These are phyloP conservation scores for Xylaria polymorpha DNA, from an alignment of 2,329 filamentous ascomycete species.

Conservation along the genomic window DNA sequence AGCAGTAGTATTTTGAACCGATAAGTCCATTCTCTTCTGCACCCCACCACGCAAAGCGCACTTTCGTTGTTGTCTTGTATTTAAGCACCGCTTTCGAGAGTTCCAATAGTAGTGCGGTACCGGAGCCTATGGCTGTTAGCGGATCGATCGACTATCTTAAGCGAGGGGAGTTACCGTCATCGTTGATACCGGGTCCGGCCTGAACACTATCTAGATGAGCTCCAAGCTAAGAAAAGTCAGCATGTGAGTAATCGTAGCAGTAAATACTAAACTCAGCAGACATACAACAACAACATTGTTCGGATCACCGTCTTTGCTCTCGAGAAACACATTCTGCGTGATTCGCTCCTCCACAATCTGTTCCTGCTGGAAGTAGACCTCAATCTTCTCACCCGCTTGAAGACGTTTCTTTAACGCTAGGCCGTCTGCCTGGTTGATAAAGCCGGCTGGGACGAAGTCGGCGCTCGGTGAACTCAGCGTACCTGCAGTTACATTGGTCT, in stretches of 20 bases:
- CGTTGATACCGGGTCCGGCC: slow-evolving; percentile 31
- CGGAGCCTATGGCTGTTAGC: slow-evolving; percentile 19
- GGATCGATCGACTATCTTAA: background rate
- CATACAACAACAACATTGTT: slow-evolving; percentile 30
- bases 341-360: slow-evolving; percentile 29
- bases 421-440: slow-evolving; percentile 30
- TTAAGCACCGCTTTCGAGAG: slow-evolving; percentile 25
- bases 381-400: slow-evolving; percentile 25
- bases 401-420: slow-evolving; percentile 22
- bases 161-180: slow-evolving; percentile 13
- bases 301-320: slow-evolving; percentile 23
- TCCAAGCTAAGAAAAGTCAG: slow-evolving; percentile 19
- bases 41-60: slow-evolving; percentile 33
- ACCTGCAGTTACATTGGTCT: slow-evolving; percentile 29
- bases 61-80: slow-evolving; percentile 30
- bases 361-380: slow-evolving; percentile 29
- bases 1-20: slow-evolving; percentile 33
- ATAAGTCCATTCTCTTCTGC: slow-evolving; percentile 32
- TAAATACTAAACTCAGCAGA: background rate
- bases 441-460: slow-evolving; percentile 31
- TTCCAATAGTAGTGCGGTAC: slow-evolving; percentile 24
- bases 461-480: slow-evolving; percentile 25
- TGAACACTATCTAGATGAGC: slow-evolving; percentile 31
- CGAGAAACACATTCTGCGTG: slow-evolving; percentile 30
- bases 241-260: background rate